These are phyloP conservation scores for Paramecium sonneborni DNA, from an alignment of 73 alveolate species.

Conservation along the genomic window DNA sequence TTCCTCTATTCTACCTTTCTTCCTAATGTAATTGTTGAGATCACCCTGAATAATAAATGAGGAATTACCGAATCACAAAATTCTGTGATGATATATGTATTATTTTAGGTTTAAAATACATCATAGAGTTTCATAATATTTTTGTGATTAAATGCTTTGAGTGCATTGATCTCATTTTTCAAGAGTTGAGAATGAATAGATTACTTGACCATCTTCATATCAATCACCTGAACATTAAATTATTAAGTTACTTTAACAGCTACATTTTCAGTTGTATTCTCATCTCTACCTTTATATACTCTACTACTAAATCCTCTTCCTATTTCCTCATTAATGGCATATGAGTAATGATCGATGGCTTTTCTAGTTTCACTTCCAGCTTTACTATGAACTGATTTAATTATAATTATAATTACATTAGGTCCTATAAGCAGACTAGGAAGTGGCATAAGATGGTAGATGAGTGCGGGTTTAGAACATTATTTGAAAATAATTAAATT, in stretches of 20 bases:
- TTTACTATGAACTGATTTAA: neutral
- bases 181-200: conserved; percentile 42
- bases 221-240: conserved; percentile 17
- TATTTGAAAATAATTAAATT: neutral
- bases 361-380: conserved; percentile 55
- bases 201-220: conserved; percentile 63
- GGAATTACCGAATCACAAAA: conserved; percentile 44
- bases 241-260: conserved; percentile 48
- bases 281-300: conserved; percentile 64
- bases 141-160: conserved; percentile 40
- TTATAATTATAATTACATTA: neutral
- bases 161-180: conserved; percentile 56
- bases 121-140: conserved; percentile 60
- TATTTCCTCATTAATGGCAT: conserved; percentile 60
- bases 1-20: conserved; percentile 42
- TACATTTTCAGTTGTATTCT: conserved; percentile 41
- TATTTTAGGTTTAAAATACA: conserved; percentile 59
- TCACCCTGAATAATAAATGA: conserved; percentile 25
- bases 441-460: neutral
- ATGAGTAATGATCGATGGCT: conserved; percentile 60
- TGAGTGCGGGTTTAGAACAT: neutral
- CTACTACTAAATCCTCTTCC: conserved; percentile 58
- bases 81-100: conserved; percentile 62
- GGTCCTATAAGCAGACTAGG: neutral
- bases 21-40: conserved; percentile 24